Conservation (phyloP, 164 flowering plant species). For the Vitis rupestris region DNA sequence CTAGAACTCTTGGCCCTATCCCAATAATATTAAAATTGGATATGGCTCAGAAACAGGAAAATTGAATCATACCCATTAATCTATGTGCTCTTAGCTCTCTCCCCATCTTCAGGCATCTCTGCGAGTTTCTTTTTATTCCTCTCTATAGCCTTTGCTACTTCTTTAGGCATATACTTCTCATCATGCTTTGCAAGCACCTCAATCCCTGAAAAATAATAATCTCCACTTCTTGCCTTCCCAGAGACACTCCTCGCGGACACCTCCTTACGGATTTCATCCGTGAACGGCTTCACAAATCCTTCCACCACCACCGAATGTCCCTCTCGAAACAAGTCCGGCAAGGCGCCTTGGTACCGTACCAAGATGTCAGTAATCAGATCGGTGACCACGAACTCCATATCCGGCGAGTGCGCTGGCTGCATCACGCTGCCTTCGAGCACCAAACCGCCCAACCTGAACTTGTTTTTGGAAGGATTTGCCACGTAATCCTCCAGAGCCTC, state of each 20-base stretch:
- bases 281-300: slow-evolving; percentile 64
- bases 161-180: slow-evolving; percentile 92
- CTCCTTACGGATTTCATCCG: slow-evolving; percentile 37
- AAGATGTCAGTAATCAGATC: slow-evolving; percentile 78
- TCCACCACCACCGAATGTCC: slow-evolving; percentile 94
- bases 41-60: neutral
- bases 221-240: slow-evolving; percentile 62
- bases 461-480: slow-evolving; percentile 50
- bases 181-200: slow-evolving; percentile 97
- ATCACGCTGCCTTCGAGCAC: slow-evolving; percentile 82
- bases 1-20: no score
- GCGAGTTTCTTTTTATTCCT: slow-evolving; percentile 62
- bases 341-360: slow-evolving; percentile 64
- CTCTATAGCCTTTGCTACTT: slow-evolving; percentile 80
- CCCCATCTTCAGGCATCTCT: slow-evolving; percentile 20
- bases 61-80: slow-evolving; percentile 3
- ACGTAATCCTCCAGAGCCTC: slow-evolving; percentile 66
- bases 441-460: slow-evolving; percentile 79
- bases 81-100: slow-evolving; percentile 8
- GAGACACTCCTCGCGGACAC: slow-evolving; percentile 32
- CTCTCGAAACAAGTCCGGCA: slow-evolving; percentile 90
- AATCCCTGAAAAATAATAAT: slow-evolving; percentile 59
- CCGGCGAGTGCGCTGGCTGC: slow-evolving; percentile 54
- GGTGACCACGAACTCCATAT: slow-evolving; percentile 78
- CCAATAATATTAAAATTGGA: no score